Conservation (phyloP, 768 basidiomycete genomes). For the Hysterangium stoloniferum region DNA sequence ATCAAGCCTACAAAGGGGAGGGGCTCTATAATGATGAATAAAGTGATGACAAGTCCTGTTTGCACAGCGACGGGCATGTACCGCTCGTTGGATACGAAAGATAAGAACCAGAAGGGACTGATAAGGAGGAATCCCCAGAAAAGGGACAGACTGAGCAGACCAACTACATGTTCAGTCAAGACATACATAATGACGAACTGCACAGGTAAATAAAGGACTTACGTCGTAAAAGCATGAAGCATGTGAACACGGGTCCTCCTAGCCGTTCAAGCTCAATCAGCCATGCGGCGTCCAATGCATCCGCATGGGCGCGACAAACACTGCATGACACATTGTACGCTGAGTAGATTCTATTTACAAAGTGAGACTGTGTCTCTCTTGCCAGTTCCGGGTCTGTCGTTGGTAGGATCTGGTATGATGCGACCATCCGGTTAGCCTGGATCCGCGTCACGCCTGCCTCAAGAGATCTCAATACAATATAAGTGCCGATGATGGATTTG, state of each 20-base stretch:
- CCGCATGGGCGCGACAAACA: slow-evolving; percentile 3
- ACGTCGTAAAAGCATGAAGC: slow-evolving; percentile 10
- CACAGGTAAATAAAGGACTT: background rate
- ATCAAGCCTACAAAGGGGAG: slow-evolving; percentile 7
- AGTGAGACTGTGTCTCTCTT: background rate
- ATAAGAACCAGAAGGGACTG: slow-evolving; percentile 8
- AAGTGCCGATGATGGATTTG: no score
- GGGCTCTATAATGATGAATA: slow-evolving; percentile 9
- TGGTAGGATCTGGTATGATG: background rate
- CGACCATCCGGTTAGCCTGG: slow-evolving; percentile 3
- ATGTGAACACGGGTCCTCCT: slow-evolving; percentile 7
- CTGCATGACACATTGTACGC: background rate
- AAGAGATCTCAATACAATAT: background rate
- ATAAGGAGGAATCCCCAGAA: slow-evolving; percentile 10
- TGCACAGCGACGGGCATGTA: slow-evolving; percentile 4
- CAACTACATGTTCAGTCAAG: background rate
- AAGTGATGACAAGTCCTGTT: slow-evolving; percentile 7
- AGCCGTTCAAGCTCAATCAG: slow-evolving; percentile 8
- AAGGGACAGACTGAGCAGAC: slow-evolving; percentile 5
- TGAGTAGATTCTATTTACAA: background rate
- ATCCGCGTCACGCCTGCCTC: background rate
- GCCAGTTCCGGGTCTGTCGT: background rate
- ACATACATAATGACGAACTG: background rate
- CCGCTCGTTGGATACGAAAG: slow-evolving; percentile 6
- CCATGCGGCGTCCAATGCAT: slow-evolving; percentile 4